These are phyloP conservation scores for Jimgerdemannia lactiflua DNA, from an alignment of 192 early-diverging fungal species.

Conservation along the genomic window DNA sequence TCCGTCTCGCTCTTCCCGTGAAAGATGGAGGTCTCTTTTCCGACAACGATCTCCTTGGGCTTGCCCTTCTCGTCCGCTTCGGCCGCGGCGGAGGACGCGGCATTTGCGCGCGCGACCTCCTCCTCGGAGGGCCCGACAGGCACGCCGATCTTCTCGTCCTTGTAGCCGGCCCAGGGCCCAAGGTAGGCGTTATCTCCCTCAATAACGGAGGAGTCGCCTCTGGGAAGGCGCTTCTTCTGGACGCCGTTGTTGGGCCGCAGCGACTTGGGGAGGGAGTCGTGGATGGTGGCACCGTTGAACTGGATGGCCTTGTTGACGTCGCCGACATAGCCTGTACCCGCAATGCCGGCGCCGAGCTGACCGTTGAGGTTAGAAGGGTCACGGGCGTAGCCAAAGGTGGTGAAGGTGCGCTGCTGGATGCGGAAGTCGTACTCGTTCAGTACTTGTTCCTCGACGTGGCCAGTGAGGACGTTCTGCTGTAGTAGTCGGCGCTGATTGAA, in stretches of 20 bases:
- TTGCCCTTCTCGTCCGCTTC: conserved; percentile 21
- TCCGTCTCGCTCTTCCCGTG: conserved; percentile 87
- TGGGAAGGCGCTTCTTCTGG: conserved; percentile 68
- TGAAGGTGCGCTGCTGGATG: conserved; percentile 81
- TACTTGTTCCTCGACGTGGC: conserved; percentile 76
- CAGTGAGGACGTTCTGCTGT: conserved; percentile 58
- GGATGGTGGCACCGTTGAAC: conserved; percentile 51
- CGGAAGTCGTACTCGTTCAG: conserved; percentile 74
- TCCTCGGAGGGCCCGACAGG: conserved; percentile 54
- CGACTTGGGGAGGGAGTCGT: conserved; percentile 39
- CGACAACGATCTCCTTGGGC: conserved; percentile 42
- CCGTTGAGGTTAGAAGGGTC: conserved; percentile 64
- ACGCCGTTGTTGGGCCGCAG: conserved; percentile 30
- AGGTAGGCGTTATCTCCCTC: conserved; percentile 76
- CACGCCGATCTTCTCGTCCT: conserved; percentile 71
- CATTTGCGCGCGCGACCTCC: conserved; percentile 28
- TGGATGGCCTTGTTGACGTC: conserved; percentile 49
- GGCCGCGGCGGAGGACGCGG: conserved; percentile 32
- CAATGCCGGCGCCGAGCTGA: conserved; percentile 38
- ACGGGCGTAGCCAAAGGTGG: conserved; percentile 74
- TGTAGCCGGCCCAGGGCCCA: conserved; percentile 96
- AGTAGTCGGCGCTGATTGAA: conserved; percentile 33
- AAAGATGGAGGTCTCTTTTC: conserved; percentile 77
- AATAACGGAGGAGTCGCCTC: conserved; percentile 71
- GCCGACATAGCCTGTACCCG: conserved; percentile 63